These are phyloP conservation scores for Ophiostoma sp. DNA, from an alignment of 2,329 filamentous ascomycete genomes.

Conservation along the genomic window DNA sequence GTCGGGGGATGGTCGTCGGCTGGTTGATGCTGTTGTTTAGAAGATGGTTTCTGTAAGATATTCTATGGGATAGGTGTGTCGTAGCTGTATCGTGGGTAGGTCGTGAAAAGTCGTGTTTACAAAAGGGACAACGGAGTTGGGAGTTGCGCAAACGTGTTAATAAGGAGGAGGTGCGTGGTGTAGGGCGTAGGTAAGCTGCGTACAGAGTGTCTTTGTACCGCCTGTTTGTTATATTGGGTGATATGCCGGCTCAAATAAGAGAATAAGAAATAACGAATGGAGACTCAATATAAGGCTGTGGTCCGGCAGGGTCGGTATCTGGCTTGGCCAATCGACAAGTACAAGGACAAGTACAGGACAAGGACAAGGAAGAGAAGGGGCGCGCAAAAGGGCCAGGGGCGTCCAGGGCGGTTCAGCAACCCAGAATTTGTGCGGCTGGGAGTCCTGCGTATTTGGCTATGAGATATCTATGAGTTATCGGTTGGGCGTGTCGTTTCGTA, in stretches of 20 bases:
- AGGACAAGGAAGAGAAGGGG: neutral
- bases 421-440: neutral
- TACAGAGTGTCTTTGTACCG: neutral
- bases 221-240: neutral
- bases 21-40: neutral
- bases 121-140: neutral
- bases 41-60: neutral
- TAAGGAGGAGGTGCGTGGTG: neutral
- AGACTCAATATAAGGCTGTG: conserved; percentile 5
- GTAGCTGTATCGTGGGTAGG: neutral
- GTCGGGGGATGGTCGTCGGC: neutral
- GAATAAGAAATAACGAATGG: neutral
- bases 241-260: conserved; percentile 9
- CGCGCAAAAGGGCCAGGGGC: neutral
- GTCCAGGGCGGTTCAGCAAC: neutral
- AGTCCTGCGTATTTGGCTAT: neutral
- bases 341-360: neutral
- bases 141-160: neutral
- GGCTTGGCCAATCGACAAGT: conserved; percentile 3
- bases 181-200: neutral
- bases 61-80: neutral
- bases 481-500: conserved; percentile 7
- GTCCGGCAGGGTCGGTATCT: conserved; percentile 8
- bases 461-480: neutral
- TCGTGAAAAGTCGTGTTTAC: neutral